Base-by-base conservation (phyloP, 2,329 filamentous ascomycete genomes). In the Stagonosporopsis chrysanthemi region DNA sequence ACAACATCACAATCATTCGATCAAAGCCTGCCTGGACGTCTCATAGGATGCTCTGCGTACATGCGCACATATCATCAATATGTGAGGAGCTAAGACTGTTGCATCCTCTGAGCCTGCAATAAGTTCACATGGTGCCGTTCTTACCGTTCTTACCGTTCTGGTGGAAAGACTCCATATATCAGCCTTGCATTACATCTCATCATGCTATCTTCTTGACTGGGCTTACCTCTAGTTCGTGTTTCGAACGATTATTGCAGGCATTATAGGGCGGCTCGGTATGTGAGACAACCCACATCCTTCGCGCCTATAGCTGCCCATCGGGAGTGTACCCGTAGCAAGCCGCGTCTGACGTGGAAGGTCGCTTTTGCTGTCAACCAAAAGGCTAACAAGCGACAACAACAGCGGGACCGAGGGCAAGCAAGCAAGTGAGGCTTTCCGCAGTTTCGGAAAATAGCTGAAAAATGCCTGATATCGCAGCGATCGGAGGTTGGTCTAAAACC, bases 241-340 rank as follows among this genome's bases (percentile, higher is more conserved):
- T 40, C 29, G 24, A 38, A 39, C 17, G 31, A 57, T 48, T 48
- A 39, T 28, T 48, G 33, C 28, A 46, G 42, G 38, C 36, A 38
- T 43, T 48, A 42, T 38, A 38, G 42, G 35, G 36, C 48, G 54
- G 48, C 43, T n/a, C 48, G 28, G 33, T n/a, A 41, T 17, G 28
- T 48, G 51, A 48, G 43, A 38, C 45, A 14, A 29, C 24, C 44
- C 29, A 26, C 43, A 26, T 28, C 15, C 40, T 39, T 19, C 33
- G 36, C 19, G 35, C 35, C 35, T 22, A 11, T 14, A 33, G 31
- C 31, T n/a, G 31, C 31, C 31, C 31, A 33, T 33, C 31, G 19
- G 36, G 36, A 11, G 12, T 1, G 8, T 17, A 22, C 9, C 31
- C 17, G 36, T 39, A 39, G 19, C 17, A 39, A 39, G 36, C 19